Conservation (phyloP, 2,329 filamentous ascomycete genomes). For the Xylariales sp. region DNA sequence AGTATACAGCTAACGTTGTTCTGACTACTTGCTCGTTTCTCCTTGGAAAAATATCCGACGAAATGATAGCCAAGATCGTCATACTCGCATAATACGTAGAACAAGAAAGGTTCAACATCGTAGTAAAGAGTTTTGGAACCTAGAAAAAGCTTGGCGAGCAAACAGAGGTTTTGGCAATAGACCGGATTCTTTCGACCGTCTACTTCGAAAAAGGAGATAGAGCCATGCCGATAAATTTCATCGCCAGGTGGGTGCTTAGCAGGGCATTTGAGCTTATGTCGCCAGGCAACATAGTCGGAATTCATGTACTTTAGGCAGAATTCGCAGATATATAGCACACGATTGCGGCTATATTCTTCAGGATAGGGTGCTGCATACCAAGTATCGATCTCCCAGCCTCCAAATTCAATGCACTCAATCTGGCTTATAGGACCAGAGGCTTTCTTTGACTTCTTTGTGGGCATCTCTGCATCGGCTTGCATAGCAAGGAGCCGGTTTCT, state of each 20-base stretch:
- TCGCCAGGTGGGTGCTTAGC: conserved; percentile 97
- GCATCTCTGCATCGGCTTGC: conserved; percentile 72
- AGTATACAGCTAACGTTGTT: conserved; percentile 99
- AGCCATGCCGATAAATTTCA: conserved; percentile 93
- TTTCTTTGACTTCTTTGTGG: conserved; percentile 76
- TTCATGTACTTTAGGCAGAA: conserved; percentile 99
- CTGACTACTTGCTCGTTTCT: conserved; percentile 91
- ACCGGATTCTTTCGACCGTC: conserved; percentile 96
- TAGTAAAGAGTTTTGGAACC: conserved; percentile 99
- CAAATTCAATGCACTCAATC: conserved; percentile 99
- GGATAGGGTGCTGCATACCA: conserved; percentile 99
- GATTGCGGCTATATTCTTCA: conserved; percentile 96
- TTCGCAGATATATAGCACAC: conserved; percentile 98
- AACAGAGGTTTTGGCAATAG: conserved; percentile 98
- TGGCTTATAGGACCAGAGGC: conserved; percentile 89
- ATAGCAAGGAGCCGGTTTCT: conserved; percentile 70
- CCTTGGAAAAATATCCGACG: conserved; percentile 99
- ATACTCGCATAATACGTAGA: conserved; percentile 96
- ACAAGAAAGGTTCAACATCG: conserved; percentile 95
- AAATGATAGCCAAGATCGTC: conserved; percentile 94
- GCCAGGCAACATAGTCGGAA: conserved; percentile 97
- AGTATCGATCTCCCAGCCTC: conserved; percentile 96
- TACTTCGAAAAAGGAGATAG: conserved; percentile 96
- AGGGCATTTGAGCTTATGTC: conserved; percentile 96
- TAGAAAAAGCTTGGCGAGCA: conserved; percentile 96